Percentiles rank a stretch among this genome's conserved stretches.
Evolutionary conservation across 2,329 filamentous ascomycete genomes (phyloP).

Genomic region (Neonectria hederae): DNA sequence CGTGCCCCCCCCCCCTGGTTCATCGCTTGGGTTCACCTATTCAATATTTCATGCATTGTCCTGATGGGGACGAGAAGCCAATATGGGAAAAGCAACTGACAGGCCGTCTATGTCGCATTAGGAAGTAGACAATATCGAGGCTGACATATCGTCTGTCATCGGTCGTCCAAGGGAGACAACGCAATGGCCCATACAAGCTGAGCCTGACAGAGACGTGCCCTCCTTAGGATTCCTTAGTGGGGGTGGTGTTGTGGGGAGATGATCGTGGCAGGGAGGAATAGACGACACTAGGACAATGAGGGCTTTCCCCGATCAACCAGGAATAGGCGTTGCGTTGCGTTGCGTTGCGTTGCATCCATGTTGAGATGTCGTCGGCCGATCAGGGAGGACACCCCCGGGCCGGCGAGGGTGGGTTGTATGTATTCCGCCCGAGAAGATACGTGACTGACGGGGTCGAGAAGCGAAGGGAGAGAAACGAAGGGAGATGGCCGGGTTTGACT

Average conservation of each 20-base stretch:
- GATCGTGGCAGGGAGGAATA: constrained; percentile 9
- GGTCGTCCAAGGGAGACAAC: not conserved
- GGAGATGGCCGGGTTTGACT: not conserved
- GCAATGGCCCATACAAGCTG: not conserved
- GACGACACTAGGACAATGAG: constrained; percentile 1
- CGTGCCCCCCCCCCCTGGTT: not conserved
- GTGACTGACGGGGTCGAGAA: constrained; percentile 1
- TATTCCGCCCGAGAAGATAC: not conserved
- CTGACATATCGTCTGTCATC: not conserved
- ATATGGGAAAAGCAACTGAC: not conserved
- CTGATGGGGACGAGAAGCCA: not conserved
- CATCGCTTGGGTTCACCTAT: not conserved
- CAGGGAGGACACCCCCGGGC: constrained; percentile 3
- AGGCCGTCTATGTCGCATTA: constrained; percentile 10
- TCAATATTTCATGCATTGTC: not conserved
- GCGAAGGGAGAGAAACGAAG: not conserved
- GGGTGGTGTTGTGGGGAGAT: constrained; percentile 12
- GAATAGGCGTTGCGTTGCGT: not conserved
- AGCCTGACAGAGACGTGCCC: not conserved
- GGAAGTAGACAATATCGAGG: not conserved
- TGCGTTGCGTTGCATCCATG: not conserved
- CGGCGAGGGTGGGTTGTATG: not conserved
- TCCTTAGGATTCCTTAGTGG: not conserved
- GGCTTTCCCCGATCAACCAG: constrained; percentile 5
- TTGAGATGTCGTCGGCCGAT: constrained; percentile 7